Percentiles rank a stretch among this genome's conserved stretches.
Evolutionary conservation across 2,329 filamentous ascomycete genomes (phyloP).

Genomic region (Botrytis galanthina): DNA sequence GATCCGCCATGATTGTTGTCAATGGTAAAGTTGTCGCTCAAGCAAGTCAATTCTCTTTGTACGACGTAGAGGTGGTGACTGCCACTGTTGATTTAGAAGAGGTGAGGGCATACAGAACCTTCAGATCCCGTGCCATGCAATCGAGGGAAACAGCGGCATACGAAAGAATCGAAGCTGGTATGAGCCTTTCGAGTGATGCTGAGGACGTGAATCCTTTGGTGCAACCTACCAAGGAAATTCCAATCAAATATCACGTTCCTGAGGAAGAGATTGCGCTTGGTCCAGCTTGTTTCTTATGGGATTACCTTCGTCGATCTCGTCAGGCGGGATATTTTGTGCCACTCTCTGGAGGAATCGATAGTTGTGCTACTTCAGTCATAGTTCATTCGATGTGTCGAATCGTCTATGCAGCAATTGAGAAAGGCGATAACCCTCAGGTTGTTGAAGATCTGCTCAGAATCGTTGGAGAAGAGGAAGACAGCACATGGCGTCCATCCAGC

Average conservation of each 20-base stretch:
- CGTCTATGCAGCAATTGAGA: constrained; percentile 51
- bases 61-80: constrained; percentile 63
- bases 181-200: constrained; percentile 44
- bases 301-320: constrained; percentile 16
- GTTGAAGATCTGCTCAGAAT: constrained; percentile 52
- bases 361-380: constrained; percentile 18
- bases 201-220: constrained; percentile 47
- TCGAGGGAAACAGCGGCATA: constrained; percentile 41
- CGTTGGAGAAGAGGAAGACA: constrained; percentile 47
- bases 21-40: constrained; percentile 63
- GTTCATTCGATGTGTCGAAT: constrained; percentile 44
- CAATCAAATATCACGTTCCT: constrained; percentile 8
- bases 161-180: constrained; percentile 41
- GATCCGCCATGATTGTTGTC: constrained; percentile 58
- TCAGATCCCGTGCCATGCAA: constrained; percentile 26
- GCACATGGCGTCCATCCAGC: constrained; percentile 41
- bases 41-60: constrained; percentile 43
- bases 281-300: constrained; percentile 19
- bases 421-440: constrained; percentile 50
- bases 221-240: constrained; percentile 27
- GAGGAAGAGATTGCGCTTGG: constrained; percentile 21
- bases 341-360: constrained; percentile 20
- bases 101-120: constrained; percentile 57
- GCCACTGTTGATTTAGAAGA: constrained; percentile 71
- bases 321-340: constrained; percentile 21